Evolutionary conservation across 2,329 filamentous ascomycete genomes (phyloP).

Genomic region (Parascedosporium putredinis): DNA sequence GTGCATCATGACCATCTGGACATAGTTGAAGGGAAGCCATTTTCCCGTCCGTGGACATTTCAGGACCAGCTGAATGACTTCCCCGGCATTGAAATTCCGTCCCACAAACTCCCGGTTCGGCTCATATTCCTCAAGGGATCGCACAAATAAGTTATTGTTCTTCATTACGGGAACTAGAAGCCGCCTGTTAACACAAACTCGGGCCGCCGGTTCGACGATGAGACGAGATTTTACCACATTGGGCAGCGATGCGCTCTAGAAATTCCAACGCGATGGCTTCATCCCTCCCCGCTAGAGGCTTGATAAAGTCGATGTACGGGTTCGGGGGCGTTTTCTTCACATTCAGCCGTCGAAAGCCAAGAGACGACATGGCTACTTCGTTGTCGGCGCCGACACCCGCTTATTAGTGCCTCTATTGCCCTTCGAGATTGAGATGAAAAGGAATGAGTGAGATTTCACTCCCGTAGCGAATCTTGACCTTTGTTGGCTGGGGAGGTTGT

Average conservation of each 20-base stretch:
- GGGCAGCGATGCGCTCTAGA: constrained; percentile 66
- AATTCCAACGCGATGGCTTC: constrained; percentile 57
- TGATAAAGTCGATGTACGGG: constrained; percentile 73
- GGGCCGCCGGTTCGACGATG: constrained; percentile 3
- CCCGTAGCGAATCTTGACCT: no score
- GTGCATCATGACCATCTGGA: constrained; percentile 95
- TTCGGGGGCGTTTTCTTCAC: constrained; percentile 66
- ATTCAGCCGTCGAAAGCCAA: constrained; percentile 72
- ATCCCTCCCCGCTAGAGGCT: constrained; percentile 57
- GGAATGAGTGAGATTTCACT: no score
- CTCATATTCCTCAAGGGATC: constrained; percentile 67
- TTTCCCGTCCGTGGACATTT: constrained; percentile 50
- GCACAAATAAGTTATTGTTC: constrained; percentile 49
- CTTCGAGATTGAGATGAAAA: no score
- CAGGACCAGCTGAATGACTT: constrained; percentile 76
- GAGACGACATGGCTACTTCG: constrained; percentile 51
- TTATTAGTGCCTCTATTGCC: no score
- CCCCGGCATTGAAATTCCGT: constrained; percentile 83
- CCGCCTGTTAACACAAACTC: neutral
- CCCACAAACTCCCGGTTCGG: constrained; percentile 76
- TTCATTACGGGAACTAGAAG: constrained; percentile 61
- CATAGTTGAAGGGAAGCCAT: constrained; percentile 75
- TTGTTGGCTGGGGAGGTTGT: neutral
- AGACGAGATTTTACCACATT: constrained; percentile 47
- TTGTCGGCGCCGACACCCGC: no score